These are phyloP conservation scores for Glycine tomentella DNA, from an alignment of 306 rosid genomes.

Conservation along the genomic window DNA sequence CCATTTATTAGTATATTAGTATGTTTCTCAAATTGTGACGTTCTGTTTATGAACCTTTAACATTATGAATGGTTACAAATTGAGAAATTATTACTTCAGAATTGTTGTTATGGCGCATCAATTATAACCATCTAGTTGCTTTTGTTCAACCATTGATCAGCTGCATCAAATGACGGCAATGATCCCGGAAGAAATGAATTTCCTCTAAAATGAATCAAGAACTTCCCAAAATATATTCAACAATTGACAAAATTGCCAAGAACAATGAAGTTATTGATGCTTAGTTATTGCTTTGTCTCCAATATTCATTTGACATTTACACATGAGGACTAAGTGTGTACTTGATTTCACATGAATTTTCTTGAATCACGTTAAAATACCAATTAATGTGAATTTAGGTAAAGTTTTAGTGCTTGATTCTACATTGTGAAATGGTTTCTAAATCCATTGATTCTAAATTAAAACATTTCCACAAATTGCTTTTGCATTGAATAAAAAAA, in stretches of 20 bases:
- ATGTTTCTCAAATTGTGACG: background rate
- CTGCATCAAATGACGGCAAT: background rate
- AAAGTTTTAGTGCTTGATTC: no score
- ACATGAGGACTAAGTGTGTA: no score
- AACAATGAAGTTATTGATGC: conserved; percentile 12
- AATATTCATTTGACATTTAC: background rate
- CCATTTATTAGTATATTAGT: background rate
- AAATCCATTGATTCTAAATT: no score
- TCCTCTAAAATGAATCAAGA: no score
- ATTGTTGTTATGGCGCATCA: background rate
- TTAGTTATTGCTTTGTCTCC: background rate
- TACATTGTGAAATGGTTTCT: no score
- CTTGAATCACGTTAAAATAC: no score
- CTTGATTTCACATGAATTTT: no score
- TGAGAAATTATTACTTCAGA: background rate
- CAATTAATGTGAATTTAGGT: no score
- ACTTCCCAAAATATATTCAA: no score
- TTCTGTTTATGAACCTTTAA: background rate
- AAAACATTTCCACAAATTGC: no score
- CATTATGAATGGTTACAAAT: background rate
- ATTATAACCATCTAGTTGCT: background rate
- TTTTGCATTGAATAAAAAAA: no score
- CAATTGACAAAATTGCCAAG: conserved; percentile 12
- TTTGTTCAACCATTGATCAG: background rate
- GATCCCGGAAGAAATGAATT: background rate